Evolutionary conservation across 1,284 basidiomycete genomes (phyloP), one percentile per base, ranked within the genome.

Genomic region (Microbotryomycetes sp.): DNA sequence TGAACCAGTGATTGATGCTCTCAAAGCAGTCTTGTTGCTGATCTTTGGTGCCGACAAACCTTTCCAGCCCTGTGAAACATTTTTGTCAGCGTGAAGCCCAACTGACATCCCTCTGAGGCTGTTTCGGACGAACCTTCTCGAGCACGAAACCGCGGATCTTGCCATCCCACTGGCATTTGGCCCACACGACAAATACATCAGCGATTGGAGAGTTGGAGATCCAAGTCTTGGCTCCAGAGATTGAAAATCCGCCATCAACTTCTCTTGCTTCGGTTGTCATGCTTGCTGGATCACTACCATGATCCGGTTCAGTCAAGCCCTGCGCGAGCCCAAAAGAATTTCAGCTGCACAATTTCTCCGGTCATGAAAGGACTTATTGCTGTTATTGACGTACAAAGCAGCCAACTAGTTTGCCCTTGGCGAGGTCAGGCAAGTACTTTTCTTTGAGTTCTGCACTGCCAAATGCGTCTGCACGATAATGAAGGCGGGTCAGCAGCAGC

Each of bases 141-240:
- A 97, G 78, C 50, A 97, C 75, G 77, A 98, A 97, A 0, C 94
- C 94, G 50, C 92, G 85, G 64, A 97, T 81, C 76, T 90, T 92
- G 70, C 83, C 81, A 74, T 94, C 91, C 92, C 92, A 94, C 73
- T 89, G 89, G 77, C 91, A 94, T 56, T 85, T 86, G 1, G 93
- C 93, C 94, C 94, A 97, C 49, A 98, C 80, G 48, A 98, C 80
- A 72, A 96, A 92, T 2, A 92, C 74, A 31, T 69, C 67, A 5
- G 69, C 71, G 46, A 73, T 68, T 12, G 74, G 73, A 7, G 68
- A 58, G 73, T 94, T 96, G 36, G 90, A 85, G 73, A 97, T 97
- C 92, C 93, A 97, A 0, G 92, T 97, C 80, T 97, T 97, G 76
- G 86, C 87, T 42, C 93, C 93, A 71, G 86, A 89, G 58, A 97